Evolutionary conservation across 495 filamentous ascomycete species (phyloP), one percentile per base, ranked within the genome.

Genomic region (Physcia stellaris): DNA sequence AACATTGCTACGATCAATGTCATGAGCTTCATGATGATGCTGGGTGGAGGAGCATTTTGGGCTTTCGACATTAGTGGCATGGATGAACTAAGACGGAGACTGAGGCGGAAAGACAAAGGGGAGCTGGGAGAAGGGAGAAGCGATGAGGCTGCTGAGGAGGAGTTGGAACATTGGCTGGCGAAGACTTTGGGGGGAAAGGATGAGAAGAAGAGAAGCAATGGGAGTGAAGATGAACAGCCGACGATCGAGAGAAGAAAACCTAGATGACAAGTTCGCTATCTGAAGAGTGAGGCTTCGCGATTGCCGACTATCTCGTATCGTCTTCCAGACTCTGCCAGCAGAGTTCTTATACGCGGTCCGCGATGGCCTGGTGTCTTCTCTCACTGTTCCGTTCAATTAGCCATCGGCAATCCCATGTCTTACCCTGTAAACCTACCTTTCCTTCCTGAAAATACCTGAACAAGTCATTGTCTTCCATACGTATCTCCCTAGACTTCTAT

Each of bases 1-100:
- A 77, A 73, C 35, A 55, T 93, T n/a, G 86, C 86, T 0, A 90
- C 85, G 0, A 61, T 93, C 40, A 88, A 90, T 47, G 77, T 84
- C 3, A 18, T 77, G 18, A 77, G 73, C 40, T 70, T 84, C 28
- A 68, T 62, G 9, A 76, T 90, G 57, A 75, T 83, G 71, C 50
- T 58, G 11, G 62, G 61, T 6, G 86, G 86, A 4, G 84, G 75
- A 0, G 43, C 70, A 21, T 51, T 79, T 20, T 90, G 72, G 67
- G 75, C 71, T 0, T 66, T 87, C 30, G 76, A 90, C 56, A 67
- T 93, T 29, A 75, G 77, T 39, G 63, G 59, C 7, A 18, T 88
- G 31, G 77, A 80, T 24, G 84, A 92, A 52, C 55, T 86, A 57
- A 65, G 73, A 57, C 43, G 39, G 28, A 65, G 58, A 53, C 58